A percentile compares a stretch with the other conserved stretches of the same genome.
Conservation (phyloP, 176 grass and related monocot species). For the Ampelocalamus luodianensis region DNA sequence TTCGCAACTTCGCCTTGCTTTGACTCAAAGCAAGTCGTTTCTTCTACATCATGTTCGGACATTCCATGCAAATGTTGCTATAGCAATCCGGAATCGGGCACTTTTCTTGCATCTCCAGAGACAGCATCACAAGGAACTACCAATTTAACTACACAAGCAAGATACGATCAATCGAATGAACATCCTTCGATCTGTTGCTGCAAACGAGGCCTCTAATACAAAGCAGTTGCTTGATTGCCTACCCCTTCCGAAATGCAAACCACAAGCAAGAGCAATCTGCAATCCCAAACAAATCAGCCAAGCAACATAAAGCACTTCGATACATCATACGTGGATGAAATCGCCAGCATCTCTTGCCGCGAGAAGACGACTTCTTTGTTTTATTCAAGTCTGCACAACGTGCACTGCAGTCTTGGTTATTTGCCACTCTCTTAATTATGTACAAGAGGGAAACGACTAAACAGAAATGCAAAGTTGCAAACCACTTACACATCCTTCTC, state of each 20-base stretch:
- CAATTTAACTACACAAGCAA: neutral
- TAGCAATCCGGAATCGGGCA: neutral
- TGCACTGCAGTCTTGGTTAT: neutral
- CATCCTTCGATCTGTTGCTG: neutral
- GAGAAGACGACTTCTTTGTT: neutral
- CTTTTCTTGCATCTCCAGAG: neutral
- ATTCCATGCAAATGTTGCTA: neutral
- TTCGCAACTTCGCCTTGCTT: too few relatives aligned
- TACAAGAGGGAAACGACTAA: neutral
- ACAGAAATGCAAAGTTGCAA: neutral
- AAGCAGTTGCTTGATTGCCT: neutral
- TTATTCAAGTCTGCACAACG: neutral
- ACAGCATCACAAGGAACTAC: neutral
- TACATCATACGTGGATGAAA: neutral
- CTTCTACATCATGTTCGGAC: neutral
- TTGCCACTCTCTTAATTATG: neutral
- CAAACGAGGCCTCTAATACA: neutral
- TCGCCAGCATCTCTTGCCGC: neutral
- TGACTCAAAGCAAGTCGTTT: neutral
- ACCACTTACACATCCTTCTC: neutral
- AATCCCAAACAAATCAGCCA: neutral
- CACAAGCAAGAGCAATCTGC: neutral
- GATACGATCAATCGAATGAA: neutral
- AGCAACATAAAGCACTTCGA: neutral
- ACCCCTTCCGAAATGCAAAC: neutral